Percentiles rank a stretch among this genome's conserved stretches.
These are phyloP conservation scores for Geotrichum phurueaensis DNA, from an alignment of 1,139 yeast species.

Conservation along the genomic window DNA sequence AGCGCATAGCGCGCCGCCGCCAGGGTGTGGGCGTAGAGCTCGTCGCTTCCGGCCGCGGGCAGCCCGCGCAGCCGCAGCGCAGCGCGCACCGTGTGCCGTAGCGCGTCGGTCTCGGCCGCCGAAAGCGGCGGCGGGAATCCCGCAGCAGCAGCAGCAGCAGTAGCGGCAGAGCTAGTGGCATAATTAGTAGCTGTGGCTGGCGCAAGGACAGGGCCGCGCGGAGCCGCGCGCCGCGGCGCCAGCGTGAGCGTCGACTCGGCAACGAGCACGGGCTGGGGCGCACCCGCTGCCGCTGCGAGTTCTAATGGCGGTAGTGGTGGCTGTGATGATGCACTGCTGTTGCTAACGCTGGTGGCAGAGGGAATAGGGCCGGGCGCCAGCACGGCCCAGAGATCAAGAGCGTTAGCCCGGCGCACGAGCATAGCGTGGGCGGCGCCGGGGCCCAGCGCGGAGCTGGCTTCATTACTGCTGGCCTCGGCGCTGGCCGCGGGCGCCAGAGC, in stretches of 20 bases:
- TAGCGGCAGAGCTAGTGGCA: neutral
- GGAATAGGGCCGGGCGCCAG: neutral
- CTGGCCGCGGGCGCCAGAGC: neutral
- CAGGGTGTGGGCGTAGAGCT: constrained; percentile 4
- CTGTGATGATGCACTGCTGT: no score
- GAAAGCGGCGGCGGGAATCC: neutral
- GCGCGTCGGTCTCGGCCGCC: constrained; percentile 11
- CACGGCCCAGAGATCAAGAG: neutral
- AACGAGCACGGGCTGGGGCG: neutral
- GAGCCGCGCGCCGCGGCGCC: neutral
- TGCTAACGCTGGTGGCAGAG: neutral
- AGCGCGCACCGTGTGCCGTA: constrained; percentile 7
- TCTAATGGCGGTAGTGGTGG: no score
- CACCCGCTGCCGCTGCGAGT: neutral
- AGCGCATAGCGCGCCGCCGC: constrained; percentile 9
- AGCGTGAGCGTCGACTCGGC: neutral
- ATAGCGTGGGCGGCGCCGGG: neutral
- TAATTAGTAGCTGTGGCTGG: neutral
- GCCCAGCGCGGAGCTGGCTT: no score
- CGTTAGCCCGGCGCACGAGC: neutral
- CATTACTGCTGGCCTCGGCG: neutral
- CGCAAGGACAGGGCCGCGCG: neutral
- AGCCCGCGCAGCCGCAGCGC: constrained; percentile 11
- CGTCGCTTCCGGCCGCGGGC: neutral
- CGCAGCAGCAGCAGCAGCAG: neutral